Conservation (phyloP, 257 asterid genomes). For the Rauvolfia tetraphylla region DNA sequence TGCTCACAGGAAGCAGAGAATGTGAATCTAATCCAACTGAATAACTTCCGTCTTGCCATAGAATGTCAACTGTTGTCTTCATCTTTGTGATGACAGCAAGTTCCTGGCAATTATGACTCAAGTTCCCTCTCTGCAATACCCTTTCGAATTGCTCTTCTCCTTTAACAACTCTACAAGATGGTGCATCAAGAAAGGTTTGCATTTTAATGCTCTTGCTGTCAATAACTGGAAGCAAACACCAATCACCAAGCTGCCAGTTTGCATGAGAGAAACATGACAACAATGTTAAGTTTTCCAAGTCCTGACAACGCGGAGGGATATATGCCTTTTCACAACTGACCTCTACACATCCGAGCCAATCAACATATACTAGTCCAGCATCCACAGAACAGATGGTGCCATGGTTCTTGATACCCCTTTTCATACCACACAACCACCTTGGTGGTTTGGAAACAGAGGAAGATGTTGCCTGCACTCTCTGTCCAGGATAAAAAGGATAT, state of each 20-base stretch:
- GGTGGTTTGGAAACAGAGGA: constrained; percentile 36
- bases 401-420: constrained; percentile 34
- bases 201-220: constrained; percentile 22
- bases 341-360: constrained; percentile 67
- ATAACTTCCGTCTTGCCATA: constrained; percentile 88
- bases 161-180: constrained; percentile 21
- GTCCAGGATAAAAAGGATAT: constrained; percentile 83
- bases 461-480: constrained; percentile 57
- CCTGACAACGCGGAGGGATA: constrained; percentile 48
- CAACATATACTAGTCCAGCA: constrained; percentile 59
- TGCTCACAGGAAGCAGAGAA: constrained; percentile 53
- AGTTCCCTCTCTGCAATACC: constrained; percentile 16
- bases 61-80: constrained; percentile 66
- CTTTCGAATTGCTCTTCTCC: constrained; percentile 26
- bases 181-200: constrained; percentile 20
- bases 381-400: constrained; percentile 72
- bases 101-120: constrained; percentile 30
- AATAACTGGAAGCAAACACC: constrained; percentile 52
- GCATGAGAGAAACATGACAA: constrained; percentile 54
- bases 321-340: constrained; percentile 35
- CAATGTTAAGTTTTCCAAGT: constrained; percentile 48
- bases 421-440: constrained; percentile 67
- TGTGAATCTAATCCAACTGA: constrained; percentile 56
- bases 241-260: constrained; percentile 93
- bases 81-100: constrained; percentile 63